Evolutionary conservation across 176 grass and related monocot species (phyloP), one percentile per base, ranked within the genome.

Genomic region (Rhipidocladum racemiflorum): DNA sequence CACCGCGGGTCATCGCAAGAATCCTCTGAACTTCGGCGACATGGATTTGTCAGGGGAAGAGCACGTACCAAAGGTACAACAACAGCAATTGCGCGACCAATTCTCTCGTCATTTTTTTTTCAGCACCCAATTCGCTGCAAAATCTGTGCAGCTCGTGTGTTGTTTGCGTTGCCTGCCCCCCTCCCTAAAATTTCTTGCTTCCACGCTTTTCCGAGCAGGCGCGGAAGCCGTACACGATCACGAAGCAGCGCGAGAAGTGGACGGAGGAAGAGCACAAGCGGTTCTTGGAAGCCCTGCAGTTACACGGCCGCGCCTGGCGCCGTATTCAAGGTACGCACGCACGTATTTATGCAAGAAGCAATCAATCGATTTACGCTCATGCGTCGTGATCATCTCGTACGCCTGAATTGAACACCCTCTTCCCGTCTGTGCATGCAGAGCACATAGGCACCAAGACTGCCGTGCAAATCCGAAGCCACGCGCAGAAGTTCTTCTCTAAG

Each of bases 401-500:
- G 18, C 21, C 14, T 28, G 21, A 27, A 20, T 65, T 54, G 7
- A 80, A 54, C 50, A 10, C 0, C 9, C 14, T 13, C 39, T 49
- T 79, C 17, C 12, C 24, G 68, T 72, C 38, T 46, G 61, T 27
- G 77, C 55, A 55, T 62, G 79, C 89, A 97, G 95, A 89, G 66
- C 86, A 97, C 79, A 89, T 97, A 30, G 86, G 95, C 78, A 97
- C 92, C 85, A 97, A 94, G 90, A 97, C 95, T 0, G 88, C 95
- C 8, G 92, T 97, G 81, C 95, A 97, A 75, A 92, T 97, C 85
- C 90, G 95, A 66, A 97, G 95, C 75, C 95, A 97, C 80, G 95
- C 95, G 64, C 95, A 97, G 84, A 97, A 97, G 88, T 97, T 97
- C 85, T 97, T 97, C 86, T 91, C 95, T 60, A 97, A 97, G 95